Base-by-base conservation (phyloP, 352 stramenopile species). In the Phytophthora ohioensis region DNA sequence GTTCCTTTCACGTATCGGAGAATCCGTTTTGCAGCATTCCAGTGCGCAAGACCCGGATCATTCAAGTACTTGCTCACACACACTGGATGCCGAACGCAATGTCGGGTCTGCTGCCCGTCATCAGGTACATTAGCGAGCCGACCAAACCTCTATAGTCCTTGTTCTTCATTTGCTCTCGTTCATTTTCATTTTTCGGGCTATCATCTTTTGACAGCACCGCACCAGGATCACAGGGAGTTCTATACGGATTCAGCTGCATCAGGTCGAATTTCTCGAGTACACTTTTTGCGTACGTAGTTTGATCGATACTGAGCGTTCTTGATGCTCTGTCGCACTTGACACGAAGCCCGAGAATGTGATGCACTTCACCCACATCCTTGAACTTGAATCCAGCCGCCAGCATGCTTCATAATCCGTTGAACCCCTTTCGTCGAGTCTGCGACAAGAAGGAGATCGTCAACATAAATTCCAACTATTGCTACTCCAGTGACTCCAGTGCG, bases 1-100 rank as follows among this genome's bases (percentile, higher is more conserved):
- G 62, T 64, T 13, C 45, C 52, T 54, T 62, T 64, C 3, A 71
- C 31, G 35, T 71, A 71, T 0, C 64, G 55, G 17, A 71, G 27
- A 34, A 71, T 61, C 13, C 42, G 27, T 21, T 66, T 71, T 7
- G 55, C 64, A 45, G 56, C 54, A 39, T 56, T 61, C 56, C 64
- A 71, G 36, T 66, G 48, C 3, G 35, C 10, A 4, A 60, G 0
- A 8, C 57, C 57, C 0, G 39, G 52, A 55, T 73, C 55, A 38
- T 68, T 54, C 10, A 73, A 13, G 12, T 46, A 68, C 45, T 60
- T 58, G 58, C 51, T 68, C n/a, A n/a, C 42, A 61, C 41, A 2
- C 21, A 41, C 21, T 43, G 38, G 8, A 73, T 64, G 1, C 11
- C 42, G 8, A 64, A 68, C 8, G 66, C 51, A 7, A 69, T 68